Base-by-base conservation (phyloP, 1,139 yeast genomes). In the Magnusiomyces tetraspermus region DNA sequence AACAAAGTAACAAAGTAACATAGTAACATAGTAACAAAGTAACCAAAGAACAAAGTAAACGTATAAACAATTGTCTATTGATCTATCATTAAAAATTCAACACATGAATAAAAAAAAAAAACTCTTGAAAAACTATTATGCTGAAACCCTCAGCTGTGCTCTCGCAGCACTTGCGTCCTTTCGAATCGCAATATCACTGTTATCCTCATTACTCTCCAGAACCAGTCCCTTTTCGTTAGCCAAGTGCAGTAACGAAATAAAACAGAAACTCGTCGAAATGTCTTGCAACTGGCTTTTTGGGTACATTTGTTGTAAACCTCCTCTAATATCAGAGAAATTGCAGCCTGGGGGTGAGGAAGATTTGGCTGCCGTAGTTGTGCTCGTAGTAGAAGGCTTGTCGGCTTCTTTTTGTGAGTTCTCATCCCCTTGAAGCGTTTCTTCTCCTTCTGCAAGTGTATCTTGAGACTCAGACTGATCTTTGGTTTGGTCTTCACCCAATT, bases 211-310 rank as follows among this genome's bases (percentile, higher is more conserved):
- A 57, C 80, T 76, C 19, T 75, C 70, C n/a, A 92, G 78, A 2
- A 73, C 67, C 47, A 89, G 72, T 0, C 92, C 92, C 63, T 88
- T 87, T 64, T 89, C 97, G 64, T 89, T 89, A 10, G 97, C 96
- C 59, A 89, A 74, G 69, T 89, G 97, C 41, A 88, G 71, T 57
- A 87, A 70, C 63, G 96, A 86, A 56, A 88, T 86, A 63, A 88
- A 89, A 63, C 88, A 86, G 67, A 86, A 85, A 70, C 95, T 84
- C 0, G 96, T 88, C 1, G 96, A 85, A 10, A 89, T 70, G 56
- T 89, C 96, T 15, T 66, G 60, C 60, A 68, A 60, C 45, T 71
- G 71, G 46, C 66, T 65, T 13, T 63, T 60, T 4, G 65, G 61
- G 57, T 73, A 73, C 43, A 63, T 63, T 1, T 62, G 56, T 40